Percentiles rank a stretch among this genome's conserved stretches.
Conservation (phyloP, 192 early-diverging fungal genomes). For the Entomortierella chlamydospora region DNA sequence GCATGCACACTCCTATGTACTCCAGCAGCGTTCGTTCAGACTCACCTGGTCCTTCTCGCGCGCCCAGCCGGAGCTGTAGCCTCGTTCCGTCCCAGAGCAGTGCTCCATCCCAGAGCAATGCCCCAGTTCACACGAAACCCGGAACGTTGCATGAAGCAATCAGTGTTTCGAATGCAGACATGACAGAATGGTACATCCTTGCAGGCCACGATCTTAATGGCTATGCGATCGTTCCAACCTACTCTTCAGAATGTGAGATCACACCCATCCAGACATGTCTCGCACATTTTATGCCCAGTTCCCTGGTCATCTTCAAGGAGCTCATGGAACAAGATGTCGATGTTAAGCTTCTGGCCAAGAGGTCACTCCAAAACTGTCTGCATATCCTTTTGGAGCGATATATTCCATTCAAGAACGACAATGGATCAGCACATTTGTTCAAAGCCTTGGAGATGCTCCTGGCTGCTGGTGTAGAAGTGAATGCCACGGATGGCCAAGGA, state of each 20-base stretch:
- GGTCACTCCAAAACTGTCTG: slow-evolving; percentile 38
- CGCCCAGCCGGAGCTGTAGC: not conserved
- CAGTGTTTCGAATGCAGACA: slow-evolving; percentile 42
- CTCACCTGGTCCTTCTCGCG: slow-evolving; percentile 21
- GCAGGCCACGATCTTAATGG: slow-evolving; percentile 51
- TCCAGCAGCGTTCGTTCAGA: slow-evolving; percentile 44
- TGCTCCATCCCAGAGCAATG: no score
- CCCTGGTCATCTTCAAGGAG: slow-evolving; percentile 34
- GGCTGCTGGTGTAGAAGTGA: slow-evolving; percentile 16
- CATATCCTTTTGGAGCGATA: slow-evolving; percentile 42
- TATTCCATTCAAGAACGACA: slow-evolving; percentile 46
- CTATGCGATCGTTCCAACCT: slow-evolving; percentile 42
- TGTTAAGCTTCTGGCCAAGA: slow-evolving; percentile 23
- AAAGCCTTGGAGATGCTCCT: slow-evolving; percentile 37
- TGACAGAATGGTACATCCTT: slow-evolving; percentile 51
- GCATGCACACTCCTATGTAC: slow-evolving; percentile 15
- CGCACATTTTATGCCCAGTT: slow-evolving; percentile 31
- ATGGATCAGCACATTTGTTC: slow-evolving; percentile 38
- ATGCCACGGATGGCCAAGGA: slow-evolving; percentile 32
- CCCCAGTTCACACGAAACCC: slow-evolving; percentile 5
- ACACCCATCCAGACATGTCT: slow-evolving; percentile 50
- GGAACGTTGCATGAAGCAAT: slow-evolving; percentile 37
- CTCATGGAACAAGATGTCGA: slow-evolving; percentile 41
- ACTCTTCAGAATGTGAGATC: slow-evolving; percentile 45
- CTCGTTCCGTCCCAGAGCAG: not conserved